These are phyloP conservation scores for Capsella rubella DNA, from an alignment of 441 rosid genomes.

Conservation along the genomic window DNA sequence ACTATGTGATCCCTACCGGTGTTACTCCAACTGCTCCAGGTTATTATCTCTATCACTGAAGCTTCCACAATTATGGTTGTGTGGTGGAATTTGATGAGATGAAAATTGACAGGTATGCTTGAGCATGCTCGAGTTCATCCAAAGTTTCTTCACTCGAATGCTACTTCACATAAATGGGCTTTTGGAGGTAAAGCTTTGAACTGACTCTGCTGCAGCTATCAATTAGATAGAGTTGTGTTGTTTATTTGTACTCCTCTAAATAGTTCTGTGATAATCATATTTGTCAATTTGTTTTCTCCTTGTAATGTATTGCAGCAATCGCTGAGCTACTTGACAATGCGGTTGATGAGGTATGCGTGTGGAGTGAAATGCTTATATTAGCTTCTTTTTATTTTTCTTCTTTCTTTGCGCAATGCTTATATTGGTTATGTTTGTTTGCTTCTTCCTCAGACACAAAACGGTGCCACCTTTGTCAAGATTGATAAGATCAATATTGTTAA, in stretches of 20 bases:
- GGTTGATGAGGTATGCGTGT: constrained; percentile 77
- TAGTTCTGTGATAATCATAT: background rate
- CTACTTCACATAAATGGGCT: constrained; percentile 99
- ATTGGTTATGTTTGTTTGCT: constrained; percentile 30
- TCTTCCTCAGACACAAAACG: constrained; percentile 71
- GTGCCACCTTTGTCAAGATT: constrained; percentile 87
- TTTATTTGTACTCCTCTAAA: background rate
- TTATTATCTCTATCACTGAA: constrained; percentile 13
- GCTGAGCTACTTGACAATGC: constrained; percentile 97
- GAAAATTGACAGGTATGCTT: constrained; percentile 52
- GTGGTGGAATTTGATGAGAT: background rate
- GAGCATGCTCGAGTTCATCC: constrained; percentile 97
- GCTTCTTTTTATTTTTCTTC: background rate
- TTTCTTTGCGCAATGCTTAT: too few relatives aligned
- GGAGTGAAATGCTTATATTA: constrained; percentile 3
- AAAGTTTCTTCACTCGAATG: constrained; percentile 96
- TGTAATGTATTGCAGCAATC: constrained; percentile 65
- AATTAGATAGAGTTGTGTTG: background rate
- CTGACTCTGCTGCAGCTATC: background rate
- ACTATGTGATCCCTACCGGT: constrained; percentile 40
- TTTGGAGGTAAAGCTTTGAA: constrained; percentile 72
- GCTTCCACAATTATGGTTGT: background rate
- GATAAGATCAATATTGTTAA: constrained; percentile 75
- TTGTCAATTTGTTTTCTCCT: background rate
- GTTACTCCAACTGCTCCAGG: constrained; percentile 50